Base-by-base conservation (phyloP, 176 grass and related monocot genomes). In the Triticum timopheevii region DNA sequence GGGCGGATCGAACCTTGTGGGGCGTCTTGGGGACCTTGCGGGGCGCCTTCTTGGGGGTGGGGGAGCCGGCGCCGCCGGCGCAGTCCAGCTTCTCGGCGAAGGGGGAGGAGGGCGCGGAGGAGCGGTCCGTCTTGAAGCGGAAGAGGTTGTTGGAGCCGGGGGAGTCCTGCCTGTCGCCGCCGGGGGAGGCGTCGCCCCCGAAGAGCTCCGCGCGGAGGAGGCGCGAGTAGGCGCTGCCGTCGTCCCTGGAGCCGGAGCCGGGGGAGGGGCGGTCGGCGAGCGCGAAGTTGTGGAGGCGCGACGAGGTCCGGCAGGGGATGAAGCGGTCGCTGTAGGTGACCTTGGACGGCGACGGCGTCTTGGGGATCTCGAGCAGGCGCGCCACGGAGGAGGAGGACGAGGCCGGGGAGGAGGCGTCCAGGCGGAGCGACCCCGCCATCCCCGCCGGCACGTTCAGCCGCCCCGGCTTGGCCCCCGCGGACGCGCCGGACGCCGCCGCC, bases 1-100 rank as follows among this genome's bases (percentile, higher is more conserved):
- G 0, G 17, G 28, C n/a, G 11, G 11, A n/a, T 59, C 40, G n/a
- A 45, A 95, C 93, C 91, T 98, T 99, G 73, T 99, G 97, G n/a
- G 97, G 94, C 65, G 97, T 91, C 88, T 99, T 99, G 83, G 97
- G 94, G 49, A 99, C 93, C 77, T 99, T 99, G 80, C 97, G 86
- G 12, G 90, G 90, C 28, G 80, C 65, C 82, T 90, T 96, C 10
- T 88, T 89, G 10, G 92, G 89, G 5, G 97, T 83, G 3, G 89
- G 78, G 10, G 83, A 87, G 4, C 62, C 88, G 6, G 73, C 72
- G 9, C 66, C 76, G 1, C 67, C 58, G 10, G 58, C 65, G 56
- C 59, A 61, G 40, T 94, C 90, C 13, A 85, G 64, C 24, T 59
- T 61, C 2, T 45, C 61, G 1, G 80, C 69, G 69, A 95, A 95